Percentiles rank a stretch among this genome's conserved stretches.
Evolutionary conservation across 768 basidiomycete genomes (phyloP).

Genomic region (Mycena pura): DNA sequence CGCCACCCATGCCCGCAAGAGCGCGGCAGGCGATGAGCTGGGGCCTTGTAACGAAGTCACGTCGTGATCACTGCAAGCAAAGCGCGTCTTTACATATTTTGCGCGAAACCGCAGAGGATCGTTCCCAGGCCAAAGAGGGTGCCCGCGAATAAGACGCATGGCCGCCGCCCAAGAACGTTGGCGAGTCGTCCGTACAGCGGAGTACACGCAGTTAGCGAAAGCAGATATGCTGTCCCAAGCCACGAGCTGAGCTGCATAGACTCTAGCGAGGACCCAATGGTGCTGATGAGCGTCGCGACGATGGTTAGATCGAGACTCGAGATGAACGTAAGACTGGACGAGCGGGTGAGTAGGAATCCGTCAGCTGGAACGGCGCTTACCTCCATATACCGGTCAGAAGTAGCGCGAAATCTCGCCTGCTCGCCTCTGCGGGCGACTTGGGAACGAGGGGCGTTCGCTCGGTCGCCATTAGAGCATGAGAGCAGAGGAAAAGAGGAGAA

Average conservation of each 20-base stretch:
- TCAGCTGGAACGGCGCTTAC: neutral
- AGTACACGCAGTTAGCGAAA: conserved; percentile 73
- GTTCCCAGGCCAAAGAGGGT: conserved; percentile 70
- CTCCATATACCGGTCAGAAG: conserved; percentile 22
- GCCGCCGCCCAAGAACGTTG: conserved; percentile 64
- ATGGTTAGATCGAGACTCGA: conserved; percentile 50
- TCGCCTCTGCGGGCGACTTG: conserved; percentile 7
- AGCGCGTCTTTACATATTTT: conserved; percentile 61
- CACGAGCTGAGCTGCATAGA: conserved; percentile 64
- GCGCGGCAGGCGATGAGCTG: conserved; percentile 61
- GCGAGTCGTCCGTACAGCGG: conserved; percentile 68
- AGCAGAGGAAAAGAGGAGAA: neutral
- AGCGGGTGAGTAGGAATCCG: neutral
- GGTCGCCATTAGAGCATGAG: conserved; percentile 20
- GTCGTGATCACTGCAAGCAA: neutral
- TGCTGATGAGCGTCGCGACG: conserved; percentile 66
- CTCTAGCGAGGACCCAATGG: conserved; percentile 66
- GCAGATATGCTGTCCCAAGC: conserved; percentile 69
- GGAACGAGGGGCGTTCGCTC: conserved; percentile 18
- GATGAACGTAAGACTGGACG: conserved; percentile 16
- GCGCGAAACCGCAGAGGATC: conserved; percentile 66
- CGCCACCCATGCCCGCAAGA: conserved; percentile 74
- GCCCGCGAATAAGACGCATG: conserved; percentile 65
- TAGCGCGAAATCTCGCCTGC: conserved; percentile 12
- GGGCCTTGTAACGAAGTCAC: neutral